A percentile compares a stretch with the other conserved stretches of the same genome.
phyloP scores from a whole-genome alignment of 2,329 filamentous ascomycete species.

The Fusarium napiforme region DNA sequence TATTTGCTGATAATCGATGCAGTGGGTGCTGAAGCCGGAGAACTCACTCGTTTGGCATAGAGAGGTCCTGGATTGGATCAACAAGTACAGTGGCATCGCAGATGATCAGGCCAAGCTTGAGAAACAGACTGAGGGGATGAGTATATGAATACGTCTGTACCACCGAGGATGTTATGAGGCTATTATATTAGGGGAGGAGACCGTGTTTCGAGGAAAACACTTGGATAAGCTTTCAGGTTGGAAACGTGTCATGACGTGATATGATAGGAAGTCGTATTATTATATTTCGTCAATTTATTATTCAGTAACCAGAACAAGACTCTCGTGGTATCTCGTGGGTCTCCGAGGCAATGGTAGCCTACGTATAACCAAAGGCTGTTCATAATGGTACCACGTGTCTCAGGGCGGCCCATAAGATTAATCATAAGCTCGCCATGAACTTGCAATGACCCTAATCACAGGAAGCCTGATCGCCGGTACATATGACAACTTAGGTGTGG shows the following conservation, averaged over 20 bases:
- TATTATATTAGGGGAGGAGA: not conserved
- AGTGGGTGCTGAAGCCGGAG: constrained; percentile 91
- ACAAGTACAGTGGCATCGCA: constrained; percentile 65
- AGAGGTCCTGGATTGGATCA: constrained; percentile 83
- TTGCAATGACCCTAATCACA: not conserved
- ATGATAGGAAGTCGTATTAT: not conserved
- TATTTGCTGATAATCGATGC: not conserved
- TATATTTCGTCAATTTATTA: not conserved
- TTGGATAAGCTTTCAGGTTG: not conserved
- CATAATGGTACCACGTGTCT: not conserved
- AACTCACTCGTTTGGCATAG: constrained; percentile 92
- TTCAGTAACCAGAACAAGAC: not conserved
- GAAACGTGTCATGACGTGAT: not conserved
- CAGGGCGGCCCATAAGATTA: not conserved
- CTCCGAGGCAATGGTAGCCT: not conserved
- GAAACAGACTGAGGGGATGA: constrained; percentile 32
- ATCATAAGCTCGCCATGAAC: not conserved
- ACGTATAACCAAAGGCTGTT: not conserved
- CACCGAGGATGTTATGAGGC: not conserved
- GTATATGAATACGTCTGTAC: constrained; percentile 11
- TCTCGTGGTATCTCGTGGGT: not conserved
- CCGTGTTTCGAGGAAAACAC: not conserved
- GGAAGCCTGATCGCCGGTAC: not conserved
- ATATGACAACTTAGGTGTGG: not conserved
- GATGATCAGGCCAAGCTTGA: constrained; percentile 36